Base-by-base conservation (phyloP, 2,329 filamentous ascomycete species). In the Epichloe brachyelytri region DNA sequence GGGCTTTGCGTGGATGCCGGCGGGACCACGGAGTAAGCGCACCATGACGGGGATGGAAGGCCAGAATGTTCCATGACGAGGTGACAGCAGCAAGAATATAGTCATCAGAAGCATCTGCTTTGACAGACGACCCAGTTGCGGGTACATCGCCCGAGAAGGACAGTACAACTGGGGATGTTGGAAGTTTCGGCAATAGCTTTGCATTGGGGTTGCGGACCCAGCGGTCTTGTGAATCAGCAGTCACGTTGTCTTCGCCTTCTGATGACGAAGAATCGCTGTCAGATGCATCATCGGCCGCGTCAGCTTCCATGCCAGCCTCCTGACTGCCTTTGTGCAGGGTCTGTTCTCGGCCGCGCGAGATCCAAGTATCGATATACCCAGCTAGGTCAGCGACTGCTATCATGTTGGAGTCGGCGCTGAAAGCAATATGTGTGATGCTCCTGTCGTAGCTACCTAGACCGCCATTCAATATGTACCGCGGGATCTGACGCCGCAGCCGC, bases 301-400 rank as follows among this genome's bases (percentile, higher is more conserved):
- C 65, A 63, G 68, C 59, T 41, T 60, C 49, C 26, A 63, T 62
- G 19, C 65, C 58, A 8, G 57, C 55, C 34, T 65, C 63, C 53
- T 65, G 60, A 12, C 61, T 30, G 30, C 30, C 63, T 49, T 68
- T 63, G 51, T 62, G 57, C 47, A 58, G 45, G 15, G 54, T 51
- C 26, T 65, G 59, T 3, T 55, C 56, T 8, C 64, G 63, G 51
- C 69, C 68, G 61, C 80, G 76, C 50, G 95, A 68, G 1, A 88
- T 70, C 86, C 90, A 98, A 17, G 84, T 88, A 62, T 97, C 90
- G 34, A 97, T 74, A 65, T 83, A 88, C 43, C 93, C 93, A 43
- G 85, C 83, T 49, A 96, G 68, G 64, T 96, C 91, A 46, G 85
- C 83, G 33, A 83, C 79, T 8, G 85, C 89, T 45, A 97, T 71